Base-by-base conservation (phyloP, 2,329 filamentous ascomycete species). In the Talaromyces sp. region DNA sequence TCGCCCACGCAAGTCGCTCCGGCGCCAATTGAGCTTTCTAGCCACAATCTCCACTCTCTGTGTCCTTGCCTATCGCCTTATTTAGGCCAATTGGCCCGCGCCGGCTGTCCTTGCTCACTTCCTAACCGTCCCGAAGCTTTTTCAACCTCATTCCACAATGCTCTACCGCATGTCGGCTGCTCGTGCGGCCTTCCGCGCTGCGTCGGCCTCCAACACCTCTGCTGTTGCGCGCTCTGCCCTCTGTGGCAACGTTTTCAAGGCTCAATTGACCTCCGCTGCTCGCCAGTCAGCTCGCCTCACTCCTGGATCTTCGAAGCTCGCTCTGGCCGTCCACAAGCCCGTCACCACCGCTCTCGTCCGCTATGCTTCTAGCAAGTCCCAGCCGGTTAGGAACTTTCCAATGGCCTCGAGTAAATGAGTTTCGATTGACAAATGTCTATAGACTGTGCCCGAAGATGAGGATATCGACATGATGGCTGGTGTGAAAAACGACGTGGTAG, bases 401-500 rank as follows among this genome's bases (percentile, higher is more conserved):
- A 19, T 17, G 3, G 17, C 27, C 1, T 4, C 42, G 10, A 11
- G 9, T 36, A 36, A 36, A 39, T 57, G 57, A 28, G 52, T 42
- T 19, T 39, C 44, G 57, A 58, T 54, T 63, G 47, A 63, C 52
- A 28, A 5, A 55, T 58, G 36, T 58, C n/a, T 47, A 22, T 17
- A 68, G 62, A 67, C 66, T 58, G 59, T 44, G 28, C 52, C 55
- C 13, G 49, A 47, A 57, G 78, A 78, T 51, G 70, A 75, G 57
- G 78, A 81, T 56, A 67, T 73, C 55, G 80, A 83, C 65, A 80
- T 84, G 78, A 76, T 82, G 71, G 80, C 76, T 55, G 81, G 80
- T 55, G 77, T 86, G 63, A 81, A 77, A 67, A 70, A 76, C 57
- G 84, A 86, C 69, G 70, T 91, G 70, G 88, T 90, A 80, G 49